These are phyloP conservation scores for Epichloe glyceriae DNA, from an alignment of 2,329 filamentous ascomycete genomes.

Conservation along the genomic window DNA sequence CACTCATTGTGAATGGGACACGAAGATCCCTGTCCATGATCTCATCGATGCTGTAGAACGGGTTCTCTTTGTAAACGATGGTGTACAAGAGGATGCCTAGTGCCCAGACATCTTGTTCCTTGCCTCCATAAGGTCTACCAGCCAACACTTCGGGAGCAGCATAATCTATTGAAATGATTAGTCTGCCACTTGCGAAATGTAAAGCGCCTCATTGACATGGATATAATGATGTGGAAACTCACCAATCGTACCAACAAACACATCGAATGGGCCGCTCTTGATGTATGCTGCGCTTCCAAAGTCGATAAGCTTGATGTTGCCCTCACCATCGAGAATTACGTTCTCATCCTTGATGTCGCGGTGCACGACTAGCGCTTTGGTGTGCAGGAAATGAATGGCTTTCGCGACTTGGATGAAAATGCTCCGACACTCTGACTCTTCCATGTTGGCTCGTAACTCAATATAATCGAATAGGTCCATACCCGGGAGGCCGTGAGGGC, in stretches of 20 bases:
- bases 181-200: not conserved
- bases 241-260: slow-evolving; percentile 98
- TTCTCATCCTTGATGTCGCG: slow-evolving; percentile 99
- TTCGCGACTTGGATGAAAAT: slow-evolving; percentile 90
- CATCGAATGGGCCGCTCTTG: slow-evolving; percentile 95
- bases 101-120: slow-evolving; percentile 97
- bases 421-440: slow-evolving; percentile 81
- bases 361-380: slow-evolving; percentile 82
- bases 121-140: slow-evolving; percentile 81
- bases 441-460: slow-evolving; percentile 90
- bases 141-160: slow-evolving; percentile 95
- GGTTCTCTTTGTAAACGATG: slow-evolving; percentile 98
- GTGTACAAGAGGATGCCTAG: slow-evolving; percentile 95
- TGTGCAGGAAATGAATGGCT: slow-evolving; percentile 84
- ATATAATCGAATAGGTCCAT: slow-evolving; percentile 99
- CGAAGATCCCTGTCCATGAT: slow-evolving; percentile 95
- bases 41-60: slow-evolving; percentile 97
- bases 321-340: slow-evolving; percentile 88
- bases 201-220: no score
- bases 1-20: slow-evolving; percentile 77
- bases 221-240: slow-evolving; percentile 21
- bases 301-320: slow-evolving; percentile 92
- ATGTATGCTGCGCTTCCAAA: slow-evolving; percentile 98
- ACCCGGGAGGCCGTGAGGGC: slow-evolving; percentile 79
- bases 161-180: slow-evolving; percentile 53